These are phyloP conservation scores for Rhizopogon vinicolor DNA, from an alignment of 768 basidiomycete species.

Conservation along the genomic window DNA sequence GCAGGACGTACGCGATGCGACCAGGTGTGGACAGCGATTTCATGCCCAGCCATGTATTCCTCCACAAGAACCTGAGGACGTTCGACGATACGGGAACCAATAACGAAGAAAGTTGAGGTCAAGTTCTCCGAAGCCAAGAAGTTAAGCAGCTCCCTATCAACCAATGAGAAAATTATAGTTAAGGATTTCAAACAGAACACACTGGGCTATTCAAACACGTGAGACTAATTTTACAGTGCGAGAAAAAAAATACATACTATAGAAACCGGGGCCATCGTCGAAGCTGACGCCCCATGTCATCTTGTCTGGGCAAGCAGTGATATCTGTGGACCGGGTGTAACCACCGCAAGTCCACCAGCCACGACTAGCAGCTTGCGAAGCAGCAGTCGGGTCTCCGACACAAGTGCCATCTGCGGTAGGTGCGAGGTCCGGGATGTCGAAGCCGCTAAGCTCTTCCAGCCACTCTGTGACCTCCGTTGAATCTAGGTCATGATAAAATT, in stretches of 20 bases:
- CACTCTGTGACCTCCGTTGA: conserved; percentile 63
- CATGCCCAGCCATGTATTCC: conserved; percentile 77
- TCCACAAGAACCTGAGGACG: conserved; percentile 70
- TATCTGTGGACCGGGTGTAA: conserved; percentile 52
- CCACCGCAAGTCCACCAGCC: conserved; percentile 95
- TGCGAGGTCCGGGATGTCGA: conserved; percentile 58
- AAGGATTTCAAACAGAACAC: conserved; percentile 12
- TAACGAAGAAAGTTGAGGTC: conserved; percentile 86
- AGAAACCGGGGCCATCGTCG: conserved; percentile 84
- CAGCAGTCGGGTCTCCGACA: conserved; percentile 48
- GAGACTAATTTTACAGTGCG: neutral
- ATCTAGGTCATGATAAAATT: conserved; percentile 26
- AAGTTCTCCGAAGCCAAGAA: conserved; percentile 63
- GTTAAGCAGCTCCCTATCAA: conserved; percentile 57
- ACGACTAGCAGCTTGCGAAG: conserved; percentile 50
- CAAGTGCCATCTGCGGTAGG: conserved; percentile 73
- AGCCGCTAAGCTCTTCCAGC: conserved; percentile 73
- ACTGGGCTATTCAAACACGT: conserved; percentile 41
- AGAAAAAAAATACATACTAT: conserved; percentile 51
- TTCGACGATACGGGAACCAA: conserved; percentile 81
- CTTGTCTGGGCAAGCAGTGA: conserved; percentile 63
- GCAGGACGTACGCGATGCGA: conserved; percentile 57
- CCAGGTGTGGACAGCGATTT: conserved; percentile 89
- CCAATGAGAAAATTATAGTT: neutral
- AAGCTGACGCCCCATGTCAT: conserved; percentile 79